phyloP scores from a whole-genome alignment of 2,329 filamentous ascomycete genomes.

The Fusarium subtropicale region DNA sequence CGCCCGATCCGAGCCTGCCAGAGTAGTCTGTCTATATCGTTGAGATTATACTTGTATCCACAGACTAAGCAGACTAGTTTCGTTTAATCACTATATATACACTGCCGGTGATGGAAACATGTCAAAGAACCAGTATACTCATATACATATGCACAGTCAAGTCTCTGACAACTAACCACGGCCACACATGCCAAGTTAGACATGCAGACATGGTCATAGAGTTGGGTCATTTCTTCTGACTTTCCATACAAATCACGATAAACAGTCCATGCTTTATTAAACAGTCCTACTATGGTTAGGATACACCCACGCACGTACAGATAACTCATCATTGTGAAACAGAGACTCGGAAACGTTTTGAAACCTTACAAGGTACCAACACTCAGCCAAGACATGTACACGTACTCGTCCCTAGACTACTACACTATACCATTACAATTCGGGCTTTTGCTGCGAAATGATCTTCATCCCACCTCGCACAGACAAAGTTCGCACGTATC shows the following conservation, averaged over 20 bases:
- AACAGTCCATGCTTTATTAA: not conserved
- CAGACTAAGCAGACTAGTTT: not conserved
- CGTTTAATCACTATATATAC: not conserved
- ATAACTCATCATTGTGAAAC: slow-evolving; percentile 31
- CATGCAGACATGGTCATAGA: not conserved
- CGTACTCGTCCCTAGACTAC: not conserved
- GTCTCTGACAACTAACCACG: not conserved
- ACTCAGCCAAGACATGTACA: slow-evolving; percentile 22
- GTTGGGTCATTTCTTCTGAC: not conserved
- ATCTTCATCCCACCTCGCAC: slow-evolving; percentile 29
- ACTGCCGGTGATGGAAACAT: not conserved
- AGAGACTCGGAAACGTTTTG: slow-evolving; percentile 26
- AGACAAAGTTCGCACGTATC: slow-evolving; percentile 20
- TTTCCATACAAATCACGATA: slow-evolving; percentile 17
- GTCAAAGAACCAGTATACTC: not conserved
- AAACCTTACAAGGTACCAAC: slow-evolving; percentile 1
- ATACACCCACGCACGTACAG: not conserved
- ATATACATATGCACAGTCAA: not conserved
- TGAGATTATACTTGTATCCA: not conserved
- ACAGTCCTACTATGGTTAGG: not conserved
- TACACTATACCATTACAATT: slow-evolving; percentile 26
- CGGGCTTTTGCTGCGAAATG: slow-evolving; percentile 33
- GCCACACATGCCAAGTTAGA: not conserved
- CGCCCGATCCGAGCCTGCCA: not conserved
- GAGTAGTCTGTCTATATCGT: not conserved